These are phyloP conservation scores for Metschnikowia cubensis DNA, from an alignment of 805 yeast genomes.

Conservation along the genomic window DNA sequence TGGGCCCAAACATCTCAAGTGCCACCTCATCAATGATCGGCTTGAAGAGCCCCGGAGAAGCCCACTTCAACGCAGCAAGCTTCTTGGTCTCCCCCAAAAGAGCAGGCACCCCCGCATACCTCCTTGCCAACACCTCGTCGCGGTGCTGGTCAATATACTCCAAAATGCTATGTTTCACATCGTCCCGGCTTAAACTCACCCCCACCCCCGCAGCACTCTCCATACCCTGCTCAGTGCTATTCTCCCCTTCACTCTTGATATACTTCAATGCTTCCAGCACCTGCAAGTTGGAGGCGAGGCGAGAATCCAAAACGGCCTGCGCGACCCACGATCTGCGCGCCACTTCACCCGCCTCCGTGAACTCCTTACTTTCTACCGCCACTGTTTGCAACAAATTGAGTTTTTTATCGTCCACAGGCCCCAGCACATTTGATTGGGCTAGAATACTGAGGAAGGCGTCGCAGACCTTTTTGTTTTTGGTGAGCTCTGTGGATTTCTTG, in stretches of 20 bases:
- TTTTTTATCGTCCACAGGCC: conserved; percentile 51
- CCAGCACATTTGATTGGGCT: conserved; percentile 32
- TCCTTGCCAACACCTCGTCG: conserved; percentile 57
- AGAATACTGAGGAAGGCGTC: conserved; percentile 61
- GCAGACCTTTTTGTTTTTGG: conserved; percentile 83
- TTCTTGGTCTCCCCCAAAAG: conserved; percentile 74
- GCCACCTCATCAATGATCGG: conserved; percentile 79
- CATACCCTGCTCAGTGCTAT: conserved; percentile 47
- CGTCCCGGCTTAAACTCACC: conserved; percentile 59
- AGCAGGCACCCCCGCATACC: conserved; percentile 77
- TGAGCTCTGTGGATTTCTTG: conserved; percentile 70
- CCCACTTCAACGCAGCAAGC: conserved; percentile 82
- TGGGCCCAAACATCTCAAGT: conserved; percentile 79
- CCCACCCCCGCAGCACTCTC: conserved; percentile 77
- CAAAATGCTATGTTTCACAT: conserved; percentile 55
- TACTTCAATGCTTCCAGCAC: conserved; percentile 79
- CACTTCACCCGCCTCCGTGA: conserved; percentile 20
- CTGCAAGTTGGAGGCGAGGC: conserved; percentile 66
- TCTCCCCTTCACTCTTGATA: conserved; percentile 47
- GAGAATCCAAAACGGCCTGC: conserved; percentile 58
- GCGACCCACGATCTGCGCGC: conserved; percentile 50
- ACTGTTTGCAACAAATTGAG: conserved; percentile 69
- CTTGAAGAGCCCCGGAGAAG: conserved; percentile 80
- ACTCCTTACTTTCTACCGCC: conserved; percentile 67
- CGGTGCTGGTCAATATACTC: conserved; percentile 58